These are phyloP conservation scores for Botryotinia narcissicola DNA, from an alignment of 2,329 filamentous ascomycete genomes.

Conservation along the genomic window DNA sequence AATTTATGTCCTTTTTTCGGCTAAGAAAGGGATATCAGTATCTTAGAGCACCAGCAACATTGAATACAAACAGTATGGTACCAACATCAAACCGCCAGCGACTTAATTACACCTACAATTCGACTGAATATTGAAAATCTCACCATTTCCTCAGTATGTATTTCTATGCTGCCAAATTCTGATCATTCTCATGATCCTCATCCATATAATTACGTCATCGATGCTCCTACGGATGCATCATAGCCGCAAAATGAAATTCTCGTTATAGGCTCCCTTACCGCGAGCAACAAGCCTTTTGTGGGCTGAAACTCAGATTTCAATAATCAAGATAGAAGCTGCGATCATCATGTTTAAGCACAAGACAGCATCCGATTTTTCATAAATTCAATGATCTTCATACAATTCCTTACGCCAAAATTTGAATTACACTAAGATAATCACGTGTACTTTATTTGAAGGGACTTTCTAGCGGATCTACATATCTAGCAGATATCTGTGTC, in stretches of 20 bases:
- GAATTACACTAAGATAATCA: neutral
- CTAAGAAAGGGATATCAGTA: neutral
- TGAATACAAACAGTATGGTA: neutral
- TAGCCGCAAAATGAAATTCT: neutral
- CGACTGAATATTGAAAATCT: neutral
- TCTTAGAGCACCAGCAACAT: neutral
- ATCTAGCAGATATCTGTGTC: neutral
- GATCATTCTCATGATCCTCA: neutral
- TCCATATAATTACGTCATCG: neutral
- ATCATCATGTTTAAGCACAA: neutral
- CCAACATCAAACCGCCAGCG: accelerated
- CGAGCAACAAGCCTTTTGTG: no score
- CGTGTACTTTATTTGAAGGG: neutral
- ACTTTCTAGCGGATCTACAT: no score
- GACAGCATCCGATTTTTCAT: neutral
- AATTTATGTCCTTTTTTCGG: neutral
- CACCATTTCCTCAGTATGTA: neutral
- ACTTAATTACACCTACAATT: neutral
- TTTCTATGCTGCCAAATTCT: neutral
- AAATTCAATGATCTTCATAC: neutral
- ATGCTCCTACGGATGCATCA: neutral
- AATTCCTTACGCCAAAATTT: neutral
- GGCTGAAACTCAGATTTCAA: neutral
- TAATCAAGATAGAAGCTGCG: neutral
- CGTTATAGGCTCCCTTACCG: no score